Percentiles rank a stretch among this genome's conserved stretches.
phyloP scores from a whole-genome alignment of 345 rosid genomes.

The Hypericum perforatum region DNA sequence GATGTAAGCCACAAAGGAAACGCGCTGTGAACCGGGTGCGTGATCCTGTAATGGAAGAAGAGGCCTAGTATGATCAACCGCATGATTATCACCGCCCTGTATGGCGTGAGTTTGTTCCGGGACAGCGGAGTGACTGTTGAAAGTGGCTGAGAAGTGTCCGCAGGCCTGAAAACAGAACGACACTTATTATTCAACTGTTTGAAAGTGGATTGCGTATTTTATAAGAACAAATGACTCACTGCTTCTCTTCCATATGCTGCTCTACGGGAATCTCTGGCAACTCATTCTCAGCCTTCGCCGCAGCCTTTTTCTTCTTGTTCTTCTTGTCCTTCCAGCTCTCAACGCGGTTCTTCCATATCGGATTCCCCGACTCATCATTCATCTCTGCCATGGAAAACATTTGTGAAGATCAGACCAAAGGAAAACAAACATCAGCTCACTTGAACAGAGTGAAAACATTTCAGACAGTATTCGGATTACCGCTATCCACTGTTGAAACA shows the following conservation, averaged over 20 bases:
- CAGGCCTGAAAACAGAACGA: constrained; percentile 31
- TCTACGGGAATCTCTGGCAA: constrained; percentile 58
- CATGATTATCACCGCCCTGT: constrained; percentile 65
- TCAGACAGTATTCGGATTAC: constrained; percentile 22
- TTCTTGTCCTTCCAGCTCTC: constrained; percentile 98
- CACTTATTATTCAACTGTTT: too few relatives aligned
- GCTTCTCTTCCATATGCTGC: constrained; percentile 83
- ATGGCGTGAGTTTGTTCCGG: constrained; percentile 56
- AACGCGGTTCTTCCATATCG: constrained; percentile 95
- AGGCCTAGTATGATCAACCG: constrained; percentile 73
- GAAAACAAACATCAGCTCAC: constrained; percentile 1
- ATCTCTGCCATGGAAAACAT: constrained; percentile 32
- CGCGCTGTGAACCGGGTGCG: constrained; percentile 92
- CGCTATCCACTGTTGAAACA: constrained; percentile 84
- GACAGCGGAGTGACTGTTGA: constrained; percentile 58
- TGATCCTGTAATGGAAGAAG: constrained; percentile 86
- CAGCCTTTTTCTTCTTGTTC: constrained; percentile 60
- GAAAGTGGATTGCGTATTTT: not conserved
- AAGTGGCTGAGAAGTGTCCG: constrained; percentile 57
- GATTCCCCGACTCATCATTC: constrained; percentile 77
- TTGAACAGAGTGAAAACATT: constrained; percentile 3
- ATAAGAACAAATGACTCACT: constrained; percentile 25
- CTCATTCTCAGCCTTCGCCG: constrained; percentile 44
- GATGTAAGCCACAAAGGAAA: constrained; percentile 79
- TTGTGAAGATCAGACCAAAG: constrained; percentile 7